phyloP scores from a whole-genome alignment of 2,329 filamentous ascomycete species.

The Colletotrichum sp. region DNA sequence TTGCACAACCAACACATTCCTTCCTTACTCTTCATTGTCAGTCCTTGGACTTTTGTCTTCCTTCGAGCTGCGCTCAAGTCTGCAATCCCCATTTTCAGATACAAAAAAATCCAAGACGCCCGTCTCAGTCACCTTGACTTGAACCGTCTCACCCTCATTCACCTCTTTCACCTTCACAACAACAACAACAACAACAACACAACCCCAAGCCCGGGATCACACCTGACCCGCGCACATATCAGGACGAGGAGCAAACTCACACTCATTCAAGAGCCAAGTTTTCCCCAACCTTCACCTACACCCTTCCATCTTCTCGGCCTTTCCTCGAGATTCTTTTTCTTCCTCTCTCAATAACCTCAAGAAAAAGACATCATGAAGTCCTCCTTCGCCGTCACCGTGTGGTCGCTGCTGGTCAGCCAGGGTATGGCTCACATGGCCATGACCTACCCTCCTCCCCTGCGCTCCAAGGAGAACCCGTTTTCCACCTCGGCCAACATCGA shows the following conservation, averaged over 20 bases:
- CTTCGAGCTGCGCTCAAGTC: constrained; percentile 1
- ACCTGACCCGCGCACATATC: not conserved
- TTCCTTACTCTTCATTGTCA: constrained; percentile 1
- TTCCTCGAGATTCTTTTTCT: not conserved
- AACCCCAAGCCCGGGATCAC: not conserved
- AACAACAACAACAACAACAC: not conserved
- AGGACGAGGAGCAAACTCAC: constrained; percentile 13
- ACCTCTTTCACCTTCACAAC: not conserved
- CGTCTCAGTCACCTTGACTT: constrained; percentile 17
- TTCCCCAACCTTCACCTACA: not conserved
- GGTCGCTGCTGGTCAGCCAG: constrained; percentile 43
- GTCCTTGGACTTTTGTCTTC: not conserved
- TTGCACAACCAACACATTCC: constrained; percentile 17
- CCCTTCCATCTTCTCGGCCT: not conserved
- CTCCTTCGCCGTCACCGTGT: constrained; percentile 25
- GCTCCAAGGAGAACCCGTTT: constrained; percentile 57
- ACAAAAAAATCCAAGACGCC: not conserved
- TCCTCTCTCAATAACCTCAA: constrained; percentile 6
- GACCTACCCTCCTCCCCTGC: constrained; percentile 55
- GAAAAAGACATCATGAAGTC: constrained; percentile 41
- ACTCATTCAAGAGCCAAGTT: not conserved
- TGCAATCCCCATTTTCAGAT: not conserved
- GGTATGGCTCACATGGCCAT: constrained; percentile 63
- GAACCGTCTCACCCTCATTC: constrained; percentile 15
- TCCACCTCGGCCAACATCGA: constrained; percentile 55